phyloP scores from a whole-genome alignment of 2,329 filamentous ascomycete genomes.

The Ceratocystis destructans region DNA sequence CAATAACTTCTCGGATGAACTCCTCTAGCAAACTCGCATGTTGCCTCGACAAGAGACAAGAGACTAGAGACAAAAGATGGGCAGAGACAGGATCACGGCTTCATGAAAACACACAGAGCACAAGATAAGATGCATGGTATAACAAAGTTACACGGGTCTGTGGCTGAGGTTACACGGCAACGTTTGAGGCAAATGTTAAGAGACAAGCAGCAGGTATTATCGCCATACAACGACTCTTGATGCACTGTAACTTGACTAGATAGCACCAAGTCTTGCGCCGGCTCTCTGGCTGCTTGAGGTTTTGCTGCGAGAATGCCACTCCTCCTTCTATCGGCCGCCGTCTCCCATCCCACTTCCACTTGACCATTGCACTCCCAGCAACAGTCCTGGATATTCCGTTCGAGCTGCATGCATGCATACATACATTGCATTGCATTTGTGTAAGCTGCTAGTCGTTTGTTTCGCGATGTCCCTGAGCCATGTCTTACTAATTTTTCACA shows the following conservation, averaged over 20 bases:
- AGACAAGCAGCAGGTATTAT: background rate
- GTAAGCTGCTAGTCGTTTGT: background rate
- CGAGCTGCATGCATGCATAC: background rate
- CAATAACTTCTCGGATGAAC: too few species aligned
- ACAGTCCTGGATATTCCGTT: too few species aligned
- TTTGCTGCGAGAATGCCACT: too few species aligned
- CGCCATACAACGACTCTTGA: too few species aligned
- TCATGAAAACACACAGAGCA: background rate
- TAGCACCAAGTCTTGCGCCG: too few species aligned
- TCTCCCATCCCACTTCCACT: too few species aligned
- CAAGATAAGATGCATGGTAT: background rate
- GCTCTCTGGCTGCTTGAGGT: too few species aligned
- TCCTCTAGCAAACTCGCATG: too few species aligned
- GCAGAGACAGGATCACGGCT: background rate
- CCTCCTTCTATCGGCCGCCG: too few species aligned
- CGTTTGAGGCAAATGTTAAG: background rate
- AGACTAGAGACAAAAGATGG: background rate
- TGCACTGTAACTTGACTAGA: too few species aligned
- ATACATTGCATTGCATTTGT: background rate
- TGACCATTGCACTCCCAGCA: too few species aligned
- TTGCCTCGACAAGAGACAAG: background rate
- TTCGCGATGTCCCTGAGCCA: slow-evolving; percentile 4
- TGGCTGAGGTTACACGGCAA: background rate
- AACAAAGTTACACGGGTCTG: background rate
- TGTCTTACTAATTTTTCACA: background rate